Evolutionary conservation across 441 rosid genomes (phyloP), one percentile per base, ranked within the genome.

Genomic region (Syzygium malaccense): DNA sequence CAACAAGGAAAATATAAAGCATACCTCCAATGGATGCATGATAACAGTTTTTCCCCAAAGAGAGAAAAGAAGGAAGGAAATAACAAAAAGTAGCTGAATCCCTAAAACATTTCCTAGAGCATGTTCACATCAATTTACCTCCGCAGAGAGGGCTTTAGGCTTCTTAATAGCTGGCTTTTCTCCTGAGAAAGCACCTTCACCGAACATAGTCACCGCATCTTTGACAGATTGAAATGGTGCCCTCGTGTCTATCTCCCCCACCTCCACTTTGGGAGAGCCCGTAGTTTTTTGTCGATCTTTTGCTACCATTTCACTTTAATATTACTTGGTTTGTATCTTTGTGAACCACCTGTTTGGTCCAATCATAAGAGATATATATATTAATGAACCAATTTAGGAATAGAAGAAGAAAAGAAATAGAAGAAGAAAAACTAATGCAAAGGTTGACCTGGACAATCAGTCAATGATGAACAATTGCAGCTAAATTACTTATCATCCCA

Each of bases 181-280:
- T 89, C 98, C 96, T 0, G 98, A 95, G 89, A 94, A 93, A 91
- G 98, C 96, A 89, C 98, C 98, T 92, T 97, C 99, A 55, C 99
- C 99, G 49, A 98, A 97, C 23, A 95, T 95, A 19, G 90, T 92
- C 79, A 98, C 99, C 1, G 99, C 99, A 93, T 97, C 99, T 92
- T 96, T 98, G 88, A 98, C 99, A 8, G 99, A 98, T 86, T 96
- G 99, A 93, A 98, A 97, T 85, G 99, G 99, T 85, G 99, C 97
- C 32, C 97, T 96, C 37, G 99, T 97, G 92, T 98, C 99, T 83
- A 98, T 94, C 94, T 98, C 99, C 23, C 99, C 99, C 91, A 97
- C 98, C 94, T 94, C 98, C 87, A 88, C 96, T 90, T 86, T 94
- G 64, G 96, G 93, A 86, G 97, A 93, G 85, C 92, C 96, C 37